These are phyloP conservation scores for Geranium incanum DNA, from an alignment of 441 rosid genomes.

Conservation along the genomic window DNA sequence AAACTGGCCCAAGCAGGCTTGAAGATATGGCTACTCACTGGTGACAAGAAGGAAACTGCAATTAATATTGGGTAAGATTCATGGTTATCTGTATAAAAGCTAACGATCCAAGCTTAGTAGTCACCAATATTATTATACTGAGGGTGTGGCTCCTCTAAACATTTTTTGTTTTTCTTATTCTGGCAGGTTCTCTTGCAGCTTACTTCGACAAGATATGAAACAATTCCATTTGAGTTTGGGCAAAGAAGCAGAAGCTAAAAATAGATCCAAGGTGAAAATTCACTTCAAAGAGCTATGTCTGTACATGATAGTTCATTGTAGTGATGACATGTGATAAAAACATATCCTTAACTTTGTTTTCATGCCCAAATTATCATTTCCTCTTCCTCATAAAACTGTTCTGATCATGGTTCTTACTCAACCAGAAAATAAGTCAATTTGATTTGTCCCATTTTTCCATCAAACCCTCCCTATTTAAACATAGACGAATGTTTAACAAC, in stretches of 20 bases:
- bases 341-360: no score
- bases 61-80: slow-evolving; percentile 78
- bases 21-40: slow-evolving; percentile 92
- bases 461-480: no score
- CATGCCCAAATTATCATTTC: no score
- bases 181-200: slow-evolving; percentile 88
- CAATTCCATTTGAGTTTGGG: slow-evolving; percentile 79
- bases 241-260: slow-evolving; percentile 36
- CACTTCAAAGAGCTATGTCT: not conserved
- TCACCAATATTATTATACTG: not conserved
- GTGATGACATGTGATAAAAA: not conserved
- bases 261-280: slow-evolving; percentile 51
- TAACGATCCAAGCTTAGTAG: not conserved
- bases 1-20: slow-evolving; percentile 97
- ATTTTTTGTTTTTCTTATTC: slow-evolving; percentile 13
- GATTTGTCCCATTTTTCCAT: no score
- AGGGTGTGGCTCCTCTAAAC: not conserved
- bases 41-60: slow-evolving; percentile 99
- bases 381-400: no score
- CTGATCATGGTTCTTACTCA: no score
- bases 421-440: no score
- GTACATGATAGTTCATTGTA: not conserved
- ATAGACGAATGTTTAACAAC: no score
- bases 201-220: slow-evolving; percentile 89
- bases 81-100: not conserved